These are phyloP conservation scores for Pochonia chlamydosporia DNA, from an alignment of 2,329 filamentous ascomycete genomes.

Conservation along the genomic window DNA sequence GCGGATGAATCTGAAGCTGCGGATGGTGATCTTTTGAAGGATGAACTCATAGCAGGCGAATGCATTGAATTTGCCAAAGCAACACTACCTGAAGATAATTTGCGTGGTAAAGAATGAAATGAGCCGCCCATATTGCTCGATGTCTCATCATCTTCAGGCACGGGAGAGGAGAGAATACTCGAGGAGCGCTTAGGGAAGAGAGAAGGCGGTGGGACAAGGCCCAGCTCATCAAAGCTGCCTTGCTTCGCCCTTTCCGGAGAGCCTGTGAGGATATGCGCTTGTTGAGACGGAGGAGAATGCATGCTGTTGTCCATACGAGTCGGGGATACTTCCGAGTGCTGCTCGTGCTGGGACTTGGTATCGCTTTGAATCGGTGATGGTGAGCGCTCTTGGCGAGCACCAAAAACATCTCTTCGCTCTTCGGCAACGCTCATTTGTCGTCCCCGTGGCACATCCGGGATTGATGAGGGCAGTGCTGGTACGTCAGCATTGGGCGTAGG, in stretches of 20 bases:
- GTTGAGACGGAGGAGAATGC: constrained; percentile 29
- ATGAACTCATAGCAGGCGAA: constrained; percentile 54
- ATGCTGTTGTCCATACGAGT: constrained; percentile 26
- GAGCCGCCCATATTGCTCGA: constrained; percentile 46
- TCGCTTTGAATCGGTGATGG: constrained; percentile 46
- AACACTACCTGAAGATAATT: constrained; percentile 66
- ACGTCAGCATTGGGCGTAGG: constrained; percentile 42
- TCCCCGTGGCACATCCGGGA: constrained; percentile 34
- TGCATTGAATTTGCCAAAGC: constrained; percentile 34
- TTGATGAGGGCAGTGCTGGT: constrained; percentile 38
- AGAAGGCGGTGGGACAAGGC: constrained; percentile 44
- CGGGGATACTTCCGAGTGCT: constrained; percentile 22
- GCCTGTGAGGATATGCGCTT: constrained; percentile 23
- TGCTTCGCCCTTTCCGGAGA: constrained; percentile 42
- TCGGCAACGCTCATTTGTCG: constrained; percentile 33
- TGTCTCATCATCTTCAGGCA: constrained; percentile 67
- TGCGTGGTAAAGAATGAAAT: constrained; percentile 63
- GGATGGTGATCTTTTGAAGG: constrained; percentile 74
- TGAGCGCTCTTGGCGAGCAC: constrained; percentile 52
- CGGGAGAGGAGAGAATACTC: constrained; percentile 57
- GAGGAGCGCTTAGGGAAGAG: constrained; percentile 48
- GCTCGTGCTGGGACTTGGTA: constrained; percentile 22
- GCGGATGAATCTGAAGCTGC: constrained; percentile 75
- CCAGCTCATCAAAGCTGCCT: constrained; percentile 43
- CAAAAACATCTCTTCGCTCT: constrained; percentile 40